Conservation (phyloP, 2,329 filamentous ascomycete species). For the Penicillium rolfsii region DNA sequence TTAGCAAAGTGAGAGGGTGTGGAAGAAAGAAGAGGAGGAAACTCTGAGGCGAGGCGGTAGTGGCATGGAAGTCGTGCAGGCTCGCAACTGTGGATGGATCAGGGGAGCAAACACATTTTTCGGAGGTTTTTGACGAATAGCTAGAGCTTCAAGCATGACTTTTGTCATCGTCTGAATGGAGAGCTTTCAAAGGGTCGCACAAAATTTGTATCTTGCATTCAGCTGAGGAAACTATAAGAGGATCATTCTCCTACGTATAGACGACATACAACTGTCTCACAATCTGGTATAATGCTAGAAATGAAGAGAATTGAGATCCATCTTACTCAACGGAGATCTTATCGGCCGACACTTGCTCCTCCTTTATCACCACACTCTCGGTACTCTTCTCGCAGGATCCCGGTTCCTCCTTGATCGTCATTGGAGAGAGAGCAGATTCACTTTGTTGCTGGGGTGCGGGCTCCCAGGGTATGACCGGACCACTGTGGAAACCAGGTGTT, state of each 20-base stretch:
- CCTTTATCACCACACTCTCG: neutral
- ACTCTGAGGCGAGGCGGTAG: too few species aligned
- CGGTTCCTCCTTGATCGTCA: constrained; percentile 8
- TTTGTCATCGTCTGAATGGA: too few species aligned
- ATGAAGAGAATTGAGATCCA: neutral
- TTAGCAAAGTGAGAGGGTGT: too few species aligned
- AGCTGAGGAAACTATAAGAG: too few species aligned
- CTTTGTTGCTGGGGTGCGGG: neutral
- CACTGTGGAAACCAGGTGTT: neutral
- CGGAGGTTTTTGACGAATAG: too few species aligned
- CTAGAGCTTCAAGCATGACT: neutral
- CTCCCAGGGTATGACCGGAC: constrained; percentile 13
- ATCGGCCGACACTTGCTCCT: neutral
- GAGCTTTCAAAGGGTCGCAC: too few species aligned
- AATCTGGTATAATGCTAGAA: neutral
- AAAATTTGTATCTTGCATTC: too few species aligned
- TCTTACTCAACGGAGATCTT: neutral
- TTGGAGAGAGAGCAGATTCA: neutral
- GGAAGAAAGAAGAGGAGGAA: too few species aligned
- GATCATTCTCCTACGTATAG: neutral
- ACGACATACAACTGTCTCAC: neutral
- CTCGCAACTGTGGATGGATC: too few species aligned
- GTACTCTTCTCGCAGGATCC: neutral
- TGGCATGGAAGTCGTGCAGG: too few species aligned
- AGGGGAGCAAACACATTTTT: too few species aligned